Evolutionary conservation across 768 basidiomycete genomes (phyloP), one percentile per base, ranked within the genome.

Genomic region (Cantharellus anzutake): DNA sequence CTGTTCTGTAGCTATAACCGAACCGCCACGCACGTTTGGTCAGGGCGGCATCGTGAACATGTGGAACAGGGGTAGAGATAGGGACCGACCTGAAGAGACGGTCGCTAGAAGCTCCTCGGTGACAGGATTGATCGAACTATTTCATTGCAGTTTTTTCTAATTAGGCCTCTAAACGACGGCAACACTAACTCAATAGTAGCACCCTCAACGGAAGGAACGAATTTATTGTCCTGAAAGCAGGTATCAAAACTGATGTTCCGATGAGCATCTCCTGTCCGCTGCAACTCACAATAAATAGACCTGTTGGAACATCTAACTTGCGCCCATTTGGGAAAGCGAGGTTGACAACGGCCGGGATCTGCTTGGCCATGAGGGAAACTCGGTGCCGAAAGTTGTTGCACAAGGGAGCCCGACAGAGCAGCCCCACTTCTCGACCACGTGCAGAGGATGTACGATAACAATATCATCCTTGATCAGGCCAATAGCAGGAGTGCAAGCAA

Each of bases 111-210:
- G 68, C 60, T 84, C 78, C 71, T 90, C 89, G 3, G 85, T 91
- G 0, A 84, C 77, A 29, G 89, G 89, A 67, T 92, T 90, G 63
- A 86, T 72, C n/a, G 78, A 78, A 38, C 84, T 86, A 35, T 29
- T 44, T 2, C 7, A n/a, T 35, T 5, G 3, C 29, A 37, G 50
- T 38, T 20, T 42, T 39, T 37, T 41, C 2, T 34, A 62, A 29
- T 7, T 20, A 5, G 5, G 20, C 20, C 20, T 29, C 20, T 29
- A 29, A 29, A 42, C 38, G 14, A 50, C 35, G 34, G 34, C 34
- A 41, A 39, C 5, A 14, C 60, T n/a, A 34, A 62, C 61, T 62
- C 41, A 42, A 61, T 52, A 11, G 61, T 62, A 34, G 14, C 35
- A 5, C 61, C 52, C 2, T 48, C 42, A 37, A 63, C 60, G 5